Conservation (phyloP, 352 stramenopile genomes). For the Phytophthora palmivora region DNA sequence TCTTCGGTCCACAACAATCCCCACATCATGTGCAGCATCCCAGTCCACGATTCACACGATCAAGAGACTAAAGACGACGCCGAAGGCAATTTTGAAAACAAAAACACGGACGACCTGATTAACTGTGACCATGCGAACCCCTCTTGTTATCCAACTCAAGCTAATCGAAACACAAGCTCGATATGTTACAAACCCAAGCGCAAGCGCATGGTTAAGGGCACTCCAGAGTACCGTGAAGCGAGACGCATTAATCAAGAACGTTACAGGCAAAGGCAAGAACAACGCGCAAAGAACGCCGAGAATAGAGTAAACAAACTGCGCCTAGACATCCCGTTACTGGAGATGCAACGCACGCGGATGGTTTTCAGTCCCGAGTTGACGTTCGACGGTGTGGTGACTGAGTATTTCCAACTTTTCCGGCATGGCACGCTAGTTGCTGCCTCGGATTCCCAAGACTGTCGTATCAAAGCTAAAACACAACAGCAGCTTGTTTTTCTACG, state of each 20-base stretch:
- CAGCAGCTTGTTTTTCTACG: background rate
- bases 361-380: background rate
- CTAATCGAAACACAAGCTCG: background rate
- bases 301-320: no score
- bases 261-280: background rate
- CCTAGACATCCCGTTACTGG: background rate
- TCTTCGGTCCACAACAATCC: background rate
- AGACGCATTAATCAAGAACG: background rate
- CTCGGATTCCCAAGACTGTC: background rate
- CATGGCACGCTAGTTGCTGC: background rate
- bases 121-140: no score
- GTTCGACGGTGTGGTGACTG: background rate
- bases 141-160: background rate
- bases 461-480: background rate
- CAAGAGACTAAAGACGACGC: background rate
- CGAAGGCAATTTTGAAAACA: background rate
- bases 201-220: background rate
- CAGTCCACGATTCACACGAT: background rate
- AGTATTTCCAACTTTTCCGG: background rate
- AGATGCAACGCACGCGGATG: background rate
- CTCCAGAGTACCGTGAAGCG: background rate
- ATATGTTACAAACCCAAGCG: background rate
- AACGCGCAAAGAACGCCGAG: background rate
- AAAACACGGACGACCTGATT: no score
- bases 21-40: background rate